Evolutionary conservation across 768 basidiomycete genomes (phyloP).

Genomic region (Russula brevipes): DNA sequence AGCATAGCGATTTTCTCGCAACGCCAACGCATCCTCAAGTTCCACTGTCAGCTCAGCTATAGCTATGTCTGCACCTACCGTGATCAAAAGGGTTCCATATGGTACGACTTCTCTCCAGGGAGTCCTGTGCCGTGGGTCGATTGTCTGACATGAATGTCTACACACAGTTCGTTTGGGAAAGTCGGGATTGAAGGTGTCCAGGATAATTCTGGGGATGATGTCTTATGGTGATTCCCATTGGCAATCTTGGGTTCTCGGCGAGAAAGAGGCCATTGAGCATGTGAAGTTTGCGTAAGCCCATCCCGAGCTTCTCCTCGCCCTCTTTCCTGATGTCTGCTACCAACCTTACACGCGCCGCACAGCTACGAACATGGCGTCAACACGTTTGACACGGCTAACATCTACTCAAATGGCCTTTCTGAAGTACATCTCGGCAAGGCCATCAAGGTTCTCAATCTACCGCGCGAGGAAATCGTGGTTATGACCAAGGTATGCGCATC

Average conservation of each 20-base stretch:
- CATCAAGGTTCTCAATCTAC: conserved; percentile 36
- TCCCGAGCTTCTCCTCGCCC: conserved; percentile 18
- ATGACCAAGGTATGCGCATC: conserved; percentile 36
- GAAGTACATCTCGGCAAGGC: conserved; percentile 40
- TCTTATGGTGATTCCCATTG: conserved; percentile 42
- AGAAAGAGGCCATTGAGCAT: conserved; percentile 28
- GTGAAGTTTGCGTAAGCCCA: conserved; percentile 28
- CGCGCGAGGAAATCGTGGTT: conserved; percentile 40
- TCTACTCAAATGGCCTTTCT: conserved; percentile 32
- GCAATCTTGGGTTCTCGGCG: conserved; percentile 33
- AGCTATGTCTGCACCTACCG: conserved; percentile 3
- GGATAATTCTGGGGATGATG: conserved; percentile 62
- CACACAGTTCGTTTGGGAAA: conserved; percentile 35
- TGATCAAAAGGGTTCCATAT: conserved; percentile 14
- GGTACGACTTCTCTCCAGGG: neutral
- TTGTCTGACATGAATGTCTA: neutral
- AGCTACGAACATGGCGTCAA: conserved; percentile 59
- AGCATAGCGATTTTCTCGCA: neutral
- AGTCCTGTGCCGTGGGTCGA: neutral
- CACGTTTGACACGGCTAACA: conserved; percentile 54
- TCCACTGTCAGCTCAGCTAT: neutral
- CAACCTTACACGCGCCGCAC: conserved; percentile 8
- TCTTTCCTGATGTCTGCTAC: neutral
- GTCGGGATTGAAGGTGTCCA: conserved; percentile 59
- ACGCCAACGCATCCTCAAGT: too few relatives aligned